These are phyloP conservation scores for Boletus reticulatus DNA, from an alignment of 768 basidiomycete species.

Conservation along the genomic window DNA sequence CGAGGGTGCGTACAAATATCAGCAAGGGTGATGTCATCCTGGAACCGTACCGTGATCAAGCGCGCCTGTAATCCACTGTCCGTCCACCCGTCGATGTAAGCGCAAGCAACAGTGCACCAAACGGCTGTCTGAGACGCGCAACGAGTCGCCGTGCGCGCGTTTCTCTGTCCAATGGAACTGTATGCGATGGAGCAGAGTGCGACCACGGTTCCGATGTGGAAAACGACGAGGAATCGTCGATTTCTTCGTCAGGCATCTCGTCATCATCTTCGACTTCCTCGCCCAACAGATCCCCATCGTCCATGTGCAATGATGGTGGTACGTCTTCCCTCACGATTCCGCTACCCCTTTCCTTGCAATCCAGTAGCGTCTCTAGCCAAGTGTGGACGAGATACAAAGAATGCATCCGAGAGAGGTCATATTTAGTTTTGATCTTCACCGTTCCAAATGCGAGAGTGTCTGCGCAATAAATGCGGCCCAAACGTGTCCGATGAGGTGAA, in stretches of 20 bases:
- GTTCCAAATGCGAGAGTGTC: not conserved
- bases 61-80: not conserved
- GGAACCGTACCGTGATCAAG: not conserved
- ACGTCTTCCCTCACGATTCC: not conserved
- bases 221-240: not conserved
- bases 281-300: no score
- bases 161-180: no score
- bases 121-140: no score
- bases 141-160: no score
- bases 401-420: no score
- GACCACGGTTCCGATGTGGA: no score
- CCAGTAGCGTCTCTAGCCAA: not conserved
- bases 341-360: no score
- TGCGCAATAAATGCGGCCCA: not conserved
- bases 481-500: not conserved
- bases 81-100: no score
- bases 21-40: not conserved
- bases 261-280: not conserved
- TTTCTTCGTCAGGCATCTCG: not conserved
- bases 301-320: not conserved
- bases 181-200: no score
- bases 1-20: not conserved
- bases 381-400: not conserved
- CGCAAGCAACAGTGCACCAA: no score
- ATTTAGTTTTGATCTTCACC: not conserved